Conservation (phyloP, 331 rosid species). For the Malus hybrid region DNA sequence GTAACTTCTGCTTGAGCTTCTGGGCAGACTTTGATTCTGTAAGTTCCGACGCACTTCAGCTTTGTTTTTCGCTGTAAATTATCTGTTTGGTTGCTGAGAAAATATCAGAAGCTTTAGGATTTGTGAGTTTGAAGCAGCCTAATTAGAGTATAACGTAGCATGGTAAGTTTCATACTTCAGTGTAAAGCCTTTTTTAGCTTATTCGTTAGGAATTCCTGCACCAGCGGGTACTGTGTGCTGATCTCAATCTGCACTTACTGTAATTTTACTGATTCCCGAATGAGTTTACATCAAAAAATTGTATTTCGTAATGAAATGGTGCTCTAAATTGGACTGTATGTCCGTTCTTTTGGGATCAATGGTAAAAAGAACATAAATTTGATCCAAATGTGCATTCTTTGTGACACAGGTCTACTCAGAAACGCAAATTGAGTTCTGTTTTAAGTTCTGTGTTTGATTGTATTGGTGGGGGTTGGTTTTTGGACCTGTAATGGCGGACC, state of each 20-base stretch:
- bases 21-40: conserved; percentile 3
- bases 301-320: background rate
- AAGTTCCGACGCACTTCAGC: background rate
- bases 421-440: background rate
- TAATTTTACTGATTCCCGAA: background rate
- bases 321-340: background rate
- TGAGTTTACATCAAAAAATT: too few species aligned
- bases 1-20: background rate
- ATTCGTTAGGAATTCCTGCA: background rate
- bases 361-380: background rate
- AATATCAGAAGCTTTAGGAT: background rate
- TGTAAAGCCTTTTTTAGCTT: background rate
- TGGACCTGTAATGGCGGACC: conserved; percentile 26
- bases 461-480: background rate
- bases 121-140: background rate
- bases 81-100: background rate
- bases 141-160: background rate
- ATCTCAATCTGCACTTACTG: background rate
- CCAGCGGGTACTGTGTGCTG: background rate
- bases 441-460: conserved; percentile 4
- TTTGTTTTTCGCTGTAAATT: background rate
- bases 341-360: background rate
- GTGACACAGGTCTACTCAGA: conserved; percentile 13
- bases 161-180: background rate
- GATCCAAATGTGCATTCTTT: background rate